Evolutionary conservation across 2,329 filamentous ascomycete genomes (phyloP).

Genomic region (Aspergillus ustus): DNA sequence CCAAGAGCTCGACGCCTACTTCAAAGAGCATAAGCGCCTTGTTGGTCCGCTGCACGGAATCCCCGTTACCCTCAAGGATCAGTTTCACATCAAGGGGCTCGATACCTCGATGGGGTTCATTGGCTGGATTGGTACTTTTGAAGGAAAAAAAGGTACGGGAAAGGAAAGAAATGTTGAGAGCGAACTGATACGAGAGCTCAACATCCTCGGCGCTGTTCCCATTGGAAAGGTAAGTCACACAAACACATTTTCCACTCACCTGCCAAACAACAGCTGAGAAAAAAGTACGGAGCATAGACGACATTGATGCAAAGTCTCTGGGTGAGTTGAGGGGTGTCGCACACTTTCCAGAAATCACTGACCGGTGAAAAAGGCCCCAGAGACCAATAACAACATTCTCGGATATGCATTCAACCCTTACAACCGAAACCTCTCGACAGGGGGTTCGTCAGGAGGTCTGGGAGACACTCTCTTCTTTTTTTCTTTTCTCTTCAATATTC

Average conservation of each 20-base stretch:
- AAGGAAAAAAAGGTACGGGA: conserved; percentile 6
- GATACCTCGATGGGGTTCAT: conserved; percentile 16
- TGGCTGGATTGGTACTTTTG: conserved; percentile 17
- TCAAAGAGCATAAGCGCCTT: conserved; percentile 10
- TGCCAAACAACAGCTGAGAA: conserved; percentile 12
- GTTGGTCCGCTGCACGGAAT: conserved; percentile 14
- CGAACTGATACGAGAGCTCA: conserved; percentile 14
- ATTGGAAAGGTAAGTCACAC: conserved; percentile 16
- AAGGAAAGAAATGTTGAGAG: conserved; percentile 8
- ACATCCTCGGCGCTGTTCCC: conserved; percentile 13
- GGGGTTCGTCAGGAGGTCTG: conserved; percentile 17
- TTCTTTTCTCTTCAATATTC: not conserved
- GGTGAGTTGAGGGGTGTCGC: conserved; percentile 1
- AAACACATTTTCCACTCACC: not conserved
- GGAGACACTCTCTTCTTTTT: not conserved
- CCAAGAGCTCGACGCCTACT: conserved; percentile 10
- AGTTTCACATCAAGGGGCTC: conserved; percentile 16
- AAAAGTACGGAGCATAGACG: conserved; percentile 11
- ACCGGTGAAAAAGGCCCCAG: conserved; percentile 11
- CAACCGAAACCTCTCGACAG: conserved; percentile 15
- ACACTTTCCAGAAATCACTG: not conserved
- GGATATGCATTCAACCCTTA: conserved; percentile 18
- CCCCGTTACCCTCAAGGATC: conserved; percentile 14
- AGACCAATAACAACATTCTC: conserved; percentile 17
- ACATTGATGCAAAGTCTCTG: conserved; percentile 17